Conservation (phyloP, 805 yeast genomes). For the Helenozyma baotianmanensis region DNA sequence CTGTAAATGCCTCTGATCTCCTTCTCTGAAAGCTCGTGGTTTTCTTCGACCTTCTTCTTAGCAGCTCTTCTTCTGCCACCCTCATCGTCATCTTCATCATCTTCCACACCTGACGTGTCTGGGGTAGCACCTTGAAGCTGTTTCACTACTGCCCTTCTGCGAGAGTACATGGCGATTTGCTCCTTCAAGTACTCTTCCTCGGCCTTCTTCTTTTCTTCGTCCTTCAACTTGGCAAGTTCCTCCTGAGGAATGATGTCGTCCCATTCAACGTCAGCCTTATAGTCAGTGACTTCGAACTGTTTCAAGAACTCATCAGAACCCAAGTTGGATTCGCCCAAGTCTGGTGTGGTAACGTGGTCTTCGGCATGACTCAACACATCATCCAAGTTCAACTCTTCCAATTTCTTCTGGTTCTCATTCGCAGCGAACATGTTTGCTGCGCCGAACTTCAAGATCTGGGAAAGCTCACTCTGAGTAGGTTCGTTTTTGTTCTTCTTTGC, state of each 20-base stretch:
- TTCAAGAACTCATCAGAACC: conserved; percentile 97
- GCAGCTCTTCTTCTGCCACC: conserved; percentile 21
- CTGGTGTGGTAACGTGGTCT: conserved; percentile 95
- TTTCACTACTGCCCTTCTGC: conserved; percentile 71
- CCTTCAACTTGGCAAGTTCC: conserved; percentile 82
- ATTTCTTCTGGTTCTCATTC: conserved; percentile 89
- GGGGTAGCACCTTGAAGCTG: conserved; percentile 41
- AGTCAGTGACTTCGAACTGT: conserved; percentile 97
- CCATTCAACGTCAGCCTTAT: conserved; percentile 98
- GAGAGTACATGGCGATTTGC: conserved; percentile 81
- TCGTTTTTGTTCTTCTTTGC: conserved; percentile 56
- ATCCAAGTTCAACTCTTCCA: conserved; percentile 91
- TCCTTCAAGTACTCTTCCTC: conserved; percentile 86
- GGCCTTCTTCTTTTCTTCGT: conserved; percentile 78
- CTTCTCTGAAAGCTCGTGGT: conserved; percentile 66
- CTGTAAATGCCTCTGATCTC: conserved; percentile 84
- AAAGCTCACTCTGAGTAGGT: conserved; percentile 78
- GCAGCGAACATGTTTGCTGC: conserved; percentile 98
- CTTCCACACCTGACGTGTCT: conserved; percentile 35
- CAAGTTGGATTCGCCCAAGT: conserved; percentile 91
- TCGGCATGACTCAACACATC: conserved; percentile 96
- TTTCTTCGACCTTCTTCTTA: conserved; percentile 32
- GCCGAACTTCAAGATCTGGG: conserved; percentile 94
- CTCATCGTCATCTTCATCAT: conserved; percentile 32
- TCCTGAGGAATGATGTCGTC: conserved; percentile 97